Conservation (phyloP, 345 rosid species). For the Pistacia vera region DNA sequence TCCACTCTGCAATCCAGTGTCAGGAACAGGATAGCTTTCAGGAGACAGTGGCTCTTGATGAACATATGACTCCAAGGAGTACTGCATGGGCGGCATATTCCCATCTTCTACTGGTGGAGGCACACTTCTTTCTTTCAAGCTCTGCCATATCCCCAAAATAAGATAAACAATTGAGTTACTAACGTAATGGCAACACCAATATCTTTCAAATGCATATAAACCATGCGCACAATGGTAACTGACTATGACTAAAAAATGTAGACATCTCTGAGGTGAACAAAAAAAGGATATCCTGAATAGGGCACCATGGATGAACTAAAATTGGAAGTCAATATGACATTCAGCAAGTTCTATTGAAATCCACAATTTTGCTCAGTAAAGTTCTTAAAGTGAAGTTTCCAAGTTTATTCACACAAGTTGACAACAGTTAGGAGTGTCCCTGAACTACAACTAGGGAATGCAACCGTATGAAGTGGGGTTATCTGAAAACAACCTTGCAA, state of each 20-base stretch:
- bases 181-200: neutral
- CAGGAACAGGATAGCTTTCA: conserved; percentile 49
- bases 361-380: neutral
- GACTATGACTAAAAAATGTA: neutral
- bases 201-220: conserved; percentile 5
- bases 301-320: neutral
- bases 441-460: neutral
- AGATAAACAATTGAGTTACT: conserved; percentile 2
- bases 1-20: conserved; percentile 30
- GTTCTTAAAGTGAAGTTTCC: neutral
- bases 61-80: conserved; percentile 52
- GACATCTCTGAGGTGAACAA: neutral
- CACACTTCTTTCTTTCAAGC: conserved; percentile 48
- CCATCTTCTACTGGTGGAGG: conserved; percentile 33
- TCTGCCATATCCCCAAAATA: conserved; percentile 32
- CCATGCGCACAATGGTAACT: neutral
- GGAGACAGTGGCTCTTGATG: conserved; percentile 58
- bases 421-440: neutral
- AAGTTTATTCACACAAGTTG: neutral
- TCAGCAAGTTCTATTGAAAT: neutral
- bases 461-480: neutral
- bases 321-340: neutral
- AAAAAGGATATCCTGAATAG: neutral
- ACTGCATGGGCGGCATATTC: conserved; percentile 29
- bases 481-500: neutral